These are phyloP conservation scores for Thyridium curvatum DNA, from an alignment of 2,329 filamentous ascomycete species.

Conservation along the genomic window DNA sequence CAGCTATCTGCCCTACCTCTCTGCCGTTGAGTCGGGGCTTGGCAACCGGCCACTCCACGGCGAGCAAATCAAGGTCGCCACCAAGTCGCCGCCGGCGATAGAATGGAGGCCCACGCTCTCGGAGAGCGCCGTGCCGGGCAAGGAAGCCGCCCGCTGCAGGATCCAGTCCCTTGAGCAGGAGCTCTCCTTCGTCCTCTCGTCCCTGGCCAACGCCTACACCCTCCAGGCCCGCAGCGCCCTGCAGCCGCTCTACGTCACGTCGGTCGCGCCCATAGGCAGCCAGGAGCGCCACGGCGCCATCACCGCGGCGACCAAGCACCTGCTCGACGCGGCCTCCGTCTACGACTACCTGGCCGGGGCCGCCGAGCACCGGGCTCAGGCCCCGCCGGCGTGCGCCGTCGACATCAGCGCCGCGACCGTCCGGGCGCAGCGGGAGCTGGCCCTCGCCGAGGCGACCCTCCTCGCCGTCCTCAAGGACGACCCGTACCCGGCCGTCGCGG, in stretches of 20 bases:
- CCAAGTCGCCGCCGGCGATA: conserved; percentile 55
- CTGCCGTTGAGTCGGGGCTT: conserved; percentile 71
- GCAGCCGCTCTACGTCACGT: conserved; percentile 64
- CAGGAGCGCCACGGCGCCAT: conserved; percentile 67
- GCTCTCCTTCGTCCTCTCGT: conserved; percentile 70
- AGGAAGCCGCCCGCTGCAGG: conserved; percentile 58
- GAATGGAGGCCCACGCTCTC: conserved; percentile 83
- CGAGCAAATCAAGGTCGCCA: conserved; percentile 62
- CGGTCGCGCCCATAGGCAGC: conserved; percentile 50
- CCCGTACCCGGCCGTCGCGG: conserved; percentile 77
- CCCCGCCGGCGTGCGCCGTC: conserved; percentile 33
- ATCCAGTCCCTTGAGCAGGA: conserved; percentile 76
- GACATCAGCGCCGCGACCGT: conserved; percentile 48
- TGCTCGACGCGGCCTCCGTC: conserved; percentile 73
- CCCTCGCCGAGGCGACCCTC: conserved; percentile 82
- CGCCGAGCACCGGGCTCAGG: conserved; percentile 29
- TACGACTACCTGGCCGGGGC: conserved; percentile 65
- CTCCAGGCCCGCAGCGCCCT: conserved; percentile 67
- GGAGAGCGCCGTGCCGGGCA: conserved; percentile 48
- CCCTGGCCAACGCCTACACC: conserved; percentile 68
- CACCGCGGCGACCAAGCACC: conserved; percentile 65
- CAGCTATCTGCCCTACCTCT: conserved; percentile 76
- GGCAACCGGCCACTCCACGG: conserved; percentile 39
- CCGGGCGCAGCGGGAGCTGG: conserved; percentile 56
- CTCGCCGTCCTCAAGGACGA: conserved; percentile 91